Conservation (phyloP, 805 yeast species). For the Zygotorulaspora chibaensis region DNA sequence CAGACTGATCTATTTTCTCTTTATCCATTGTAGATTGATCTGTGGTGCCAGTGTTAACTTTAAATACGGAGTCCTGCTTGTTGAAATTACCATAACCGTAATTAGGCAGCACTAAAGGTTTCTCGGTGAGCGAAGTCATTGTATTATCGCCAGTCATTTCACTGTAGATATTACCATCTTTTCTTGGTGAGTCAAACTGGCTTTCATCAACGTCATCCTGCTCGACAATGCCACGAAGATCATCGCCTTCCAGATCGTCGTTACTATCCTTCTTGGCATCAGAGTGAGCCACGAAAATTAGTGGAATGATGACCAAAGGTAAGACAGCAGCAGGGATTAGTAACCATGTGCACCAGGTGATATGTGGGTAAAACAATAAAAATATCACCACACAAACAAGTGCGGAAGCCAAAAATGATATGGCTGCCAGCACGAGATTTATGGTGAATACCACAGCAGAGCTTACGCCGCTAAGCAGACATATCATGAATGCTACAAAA, state of each 20-base stretch:
- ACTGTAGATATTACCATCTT: slow-evolving; percentile 2
- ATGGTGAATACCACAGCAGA: slow-evolving; percentile 37
- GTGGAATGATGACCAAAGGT: slow-evolving; percentile 48
- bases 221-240: slow-evolving; percentile 6
- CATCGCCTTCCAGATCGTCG: slow-evolving; percentile 25
- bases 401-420: slow-evolving; percentile 53
- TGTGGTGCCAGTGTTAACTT: slow-evolving; percentile 12
- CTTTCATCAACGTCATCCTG: slow-evolving; percentile 8
- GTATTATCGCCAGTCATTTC: slow-evolving; percentile 7
- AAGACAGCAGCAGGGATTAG: slow-evolving; percentile 62
- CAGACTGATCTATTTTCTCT: slow-evolving; percentile 5
- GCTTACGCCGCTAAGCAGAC: slow-evolving; percentile 21
- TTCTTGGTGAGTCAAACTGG: slow-evolving; percentile 8
- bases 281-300: slow-evolving; percentile 42
- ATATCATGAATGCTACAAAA: slow-evolving; percentile 32
- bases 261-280: slow-evolving; percentile 14
- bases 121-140: slow-evolving; percentile 7
- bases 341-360: slow-evolving; percentile 71
- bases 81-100: slow-evolving; percentile 5
- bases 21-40: slow-evolving; percentile 9
- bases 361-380: slow-evolving; percentile 58
- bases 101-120: slow-evolving; percentile 11
- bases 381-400: slow-evolving; percentile 52
- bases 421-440: slow-evolving; percentile 42
- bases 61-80: slow-evolving; percentile 11